Percentiles rank a stretch among this genome's conserved stretches.
phyloP scores from a whole-genome alignment of 2,329 filamentous ascomycete genomes.

The Harringtonia lauricola region DNA sequence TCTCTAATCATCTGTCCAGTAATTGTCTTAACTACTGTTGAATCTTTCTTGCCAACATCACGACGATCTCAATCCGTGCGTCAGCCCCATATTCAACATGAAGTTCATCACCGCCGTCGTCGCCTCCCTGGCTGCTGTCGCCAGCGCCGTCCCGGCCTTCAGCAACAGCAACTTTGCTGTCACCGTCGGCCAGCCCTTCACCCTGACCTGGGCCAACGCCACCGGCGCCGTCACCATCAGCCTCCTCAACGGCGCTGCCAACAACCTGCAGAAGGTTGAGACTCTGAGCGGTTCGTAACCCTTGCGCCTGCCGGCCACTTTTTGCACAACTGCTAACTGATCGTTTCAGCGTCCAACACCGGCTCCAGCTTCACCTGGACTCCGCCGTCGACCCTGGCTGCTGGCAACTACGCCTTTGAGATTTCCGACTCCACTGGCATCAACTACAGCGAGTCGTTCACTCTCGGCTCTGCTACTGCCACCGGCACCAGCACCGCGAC shows the following conservation, averaged over 20 bases:
- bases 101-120: slow-evolving; percentile 24
- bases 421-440: slow-evolving; percentile 25
- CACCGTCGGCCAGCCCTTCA: slow-evolving; percentile 27
- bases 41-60: too few relatives aligned
- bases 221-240: slow-evolving; percentile 29
- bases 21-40: too few relatives aligned
- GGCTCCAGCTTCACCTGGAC: slow-evolving; percentile 27
- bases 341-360: slow-evolving; percentile 20
- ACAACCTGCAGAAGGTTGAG: slow-evolving; percentile 23
- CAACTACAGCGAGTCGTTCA: slow-evolving; percentile 35
- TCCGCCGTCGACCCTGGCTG: slow-evolving; percentile 22
- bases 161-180: slow-evolving; percentile 21
- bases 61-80: too few relatives aligned
- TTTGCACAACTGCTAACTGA: not conserved
- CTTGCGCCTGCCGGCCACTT: not conserved
- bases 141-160: slow-evolving; percentile 17
- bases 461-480: slow-evolving; percentile 13
- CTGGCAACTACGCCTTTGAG: slow-evolving; percentile 33
- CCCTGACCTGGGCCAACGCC: slow-evolving; percentile 30
- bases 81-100: slow-evolving; percentile 18
- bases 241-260: slow-evolving; percentile 26
- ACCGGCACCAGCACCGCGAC: slow-evolving; percentile 14
- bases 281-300: slow-evolving; percentile 24
- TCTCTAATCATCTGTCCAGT: too few relatives aligned
- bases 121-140: slow-evolving; percentile 23